phyloP scores from a whole-genome alignment of 179 eudicot genomes.

The Beta lomatogona region DNA sequence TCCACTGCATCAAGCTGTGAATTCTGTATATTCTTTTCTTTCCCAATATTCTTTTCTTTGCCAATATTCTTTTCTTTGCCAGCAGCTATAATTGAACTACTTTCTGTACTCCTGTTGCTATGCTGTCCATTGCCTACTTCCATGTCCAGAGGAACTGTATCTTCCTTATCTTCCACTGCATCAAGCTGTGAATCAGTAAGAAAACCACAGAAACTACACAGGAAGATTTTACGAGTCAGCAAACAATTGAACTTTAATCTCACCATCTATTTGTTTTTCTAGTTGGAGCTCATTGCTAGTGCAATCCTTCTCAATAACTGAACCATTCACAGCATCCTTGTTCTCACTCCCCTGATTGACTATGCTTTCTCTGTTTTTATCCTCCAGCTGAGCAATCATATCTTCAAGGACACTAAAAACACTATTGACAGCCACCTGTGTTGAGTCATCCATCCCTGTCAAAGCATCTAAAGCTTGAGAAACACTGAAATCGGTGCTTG shows the following conservation, averaged over 20 bases:
- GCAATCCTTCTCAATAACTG: conserved; percentile 27
- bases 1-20: conserved; percentile 48
- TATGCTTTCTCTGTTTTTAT: conserved; percentile 38
- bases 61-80: conserved; percentile 15
- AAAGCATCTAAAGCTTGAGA: conserved; percentile 85
- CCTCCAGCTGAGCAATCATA: conserved; percentile 81
- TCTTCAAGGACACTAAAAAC: conserved; percentile 87
- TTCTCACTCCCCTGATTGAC: conserved; percentile 31
- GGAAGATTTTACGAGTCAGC: conserved; percentile 22
- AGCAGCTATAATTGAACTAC: conserved; percentile 20
- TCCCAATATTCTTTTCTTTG: conserved; percentile 18
- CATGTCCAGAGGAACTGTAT: conserved; percentile 29
- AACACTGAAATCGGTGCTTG: conserved; percentile 54
- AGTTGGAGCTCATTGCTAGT: conserved; percentile 26
- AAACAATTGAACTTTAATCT: conserved; percentile 19
- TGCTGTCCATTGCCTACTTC: conserved; percentile 20
- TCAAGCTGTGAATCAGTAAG: conserved; percentile 43
- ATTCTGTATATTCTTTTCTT: not conserved
- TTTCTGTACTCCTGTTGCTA: conserved; percentile 17
- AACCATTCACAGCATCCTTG: conserved; percentile 26
- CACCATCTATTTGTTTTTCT: conserved; percentile 32
- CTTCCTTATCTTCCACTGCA: conserved; percentile 38
- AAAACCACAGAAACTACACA: conserved; percentile 17
- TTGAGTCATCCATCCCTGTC: conserved; percentile 90
- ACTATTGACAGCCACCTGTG: conserved; percentile 91